These are phyloP conservation scores for Fusarium odoratissimum DNA, from an alignment of 2,329 filamentous ascomycete species.

Conservation along the genomic window DNA sequence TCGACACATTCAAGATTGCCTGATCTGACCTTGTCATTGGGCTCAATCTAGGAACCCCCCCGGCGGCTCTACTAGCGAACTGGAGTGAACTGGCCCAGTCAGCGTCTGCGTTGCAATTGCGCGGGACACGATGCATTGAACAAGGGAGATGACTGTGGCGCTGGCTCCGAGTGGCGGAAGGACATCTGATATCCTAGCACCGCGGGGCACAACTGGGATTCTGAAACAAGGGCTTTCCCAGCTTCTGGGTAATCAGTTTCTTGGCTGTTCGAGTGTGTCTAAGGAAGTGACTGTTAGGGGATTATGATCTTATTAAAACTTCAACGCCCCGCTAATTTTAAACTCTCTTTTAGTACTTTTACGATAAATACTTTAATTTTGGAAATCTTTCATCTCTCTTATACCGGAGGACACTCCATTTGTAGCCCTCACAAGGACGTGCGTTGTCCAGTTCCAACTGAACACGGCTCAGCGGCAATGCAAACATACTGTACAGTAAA, in stretches of 20 bases:
- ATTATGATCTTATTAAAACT: neutral
- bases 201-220: constrained; percentile 24
- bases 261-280: neutral
- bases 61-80: constrained; percentile 8
- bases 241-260: constrained; percentile 14
- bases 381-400: neutral
- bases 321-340: neutral
- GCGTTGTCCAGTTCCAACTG: neutral
- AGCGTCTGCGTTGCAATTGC: constrained; percentile 25
- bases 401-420: neutral
- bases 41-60: neutral
- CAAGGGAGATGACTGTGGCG: constrained; percentile 7
- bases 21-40: constrained; percentile 23
- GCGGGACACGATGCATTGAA: neutral
- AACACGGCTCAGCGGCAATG: neutral
- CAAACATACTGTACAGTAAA: neutral
- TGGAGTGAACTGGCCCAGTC: neutral
- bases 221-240: constrained; percentile 36
- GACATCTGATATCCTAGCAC: constrained; percentile 17
- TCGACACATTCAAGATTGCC: constrained; percentile 27
- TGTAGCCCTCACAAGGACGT: neutral
- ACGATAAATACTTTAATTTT: neutral
- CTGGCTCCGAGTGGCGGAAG: constrained; percentile 37
- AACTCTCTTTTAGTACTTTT: neutral
- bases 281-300: neutral